phyloP scores from a whole-genome alignment of 345 rosid genomes.

The Triadica sebifera region DNA sequence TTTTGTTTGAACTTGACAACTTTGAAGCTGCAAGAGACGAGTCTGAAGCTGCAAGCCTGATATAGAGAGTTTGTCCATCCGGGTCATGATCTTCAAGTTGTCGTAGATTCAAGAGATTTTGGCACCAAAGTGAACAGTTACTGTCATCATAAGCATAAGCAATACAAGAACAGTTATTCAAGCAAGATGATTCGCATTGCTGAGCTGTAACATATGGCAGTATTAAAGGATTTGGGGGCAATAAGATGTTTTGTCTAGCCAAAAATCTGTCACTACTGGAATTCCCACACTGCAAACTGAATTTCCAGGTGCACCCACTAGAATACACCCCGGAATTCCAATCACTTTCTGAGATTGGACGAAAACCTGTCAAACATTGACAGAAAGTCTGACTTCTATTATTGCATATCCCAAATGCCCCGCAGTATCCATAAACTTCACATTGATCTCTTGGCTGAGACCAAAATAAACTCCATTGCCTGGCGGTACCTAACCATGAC shows the following conservation, averaged over 20 bases:
- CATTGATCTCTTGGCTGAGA: slow-evolving; percentile 15
- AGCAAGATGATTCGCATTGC: slow-evolving; percentile 25
- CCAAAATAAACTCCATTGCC: slow-evolving; percentile 29
- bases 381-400: slow-evolving; percentile 10
- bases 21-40: slow-evolving; percentile 22
- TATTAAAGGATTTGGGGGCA: slow-evolving; percentile 9
- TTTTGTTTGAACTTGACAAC: neutral
- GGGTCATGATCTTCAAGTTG: neutral
- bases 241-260: neutral
- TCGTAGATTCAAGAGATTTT: slow-evolving; percentile 11
- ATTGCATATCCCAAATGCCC: slow-evolving; percentile 26
- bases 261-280: slow-evolving; percentile 17
- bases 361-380: slow-evolving; percentile 31
- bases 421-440: slow-evolving; percentile 24
- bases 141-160: slow-evolving; percentile 26
- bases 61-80: slow-evolving; percentile 12
- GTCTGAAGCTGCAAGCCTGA: slow-evolving; percentile 28
- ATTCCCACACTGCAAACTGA: slow-evolving; percentile 11
- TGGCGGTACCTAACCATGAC: slow-evolving; percentile 1
- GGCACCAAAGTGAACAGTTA: slow-evolving; percentile 22
- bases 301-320: slow-evolving; percentile 23
- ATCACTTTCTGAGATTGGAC: slow-evolving; percentile 13
- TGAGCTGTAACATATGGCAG: neutral
- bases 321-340: slow-evolving; percentile 22
- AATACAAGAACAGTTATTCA: slow-evolving; percentile 27